Evolutionary conservation across 768 basidiomycete genomes (phyloP).

Genomic region (Amanita pallidorosea): DNA sequence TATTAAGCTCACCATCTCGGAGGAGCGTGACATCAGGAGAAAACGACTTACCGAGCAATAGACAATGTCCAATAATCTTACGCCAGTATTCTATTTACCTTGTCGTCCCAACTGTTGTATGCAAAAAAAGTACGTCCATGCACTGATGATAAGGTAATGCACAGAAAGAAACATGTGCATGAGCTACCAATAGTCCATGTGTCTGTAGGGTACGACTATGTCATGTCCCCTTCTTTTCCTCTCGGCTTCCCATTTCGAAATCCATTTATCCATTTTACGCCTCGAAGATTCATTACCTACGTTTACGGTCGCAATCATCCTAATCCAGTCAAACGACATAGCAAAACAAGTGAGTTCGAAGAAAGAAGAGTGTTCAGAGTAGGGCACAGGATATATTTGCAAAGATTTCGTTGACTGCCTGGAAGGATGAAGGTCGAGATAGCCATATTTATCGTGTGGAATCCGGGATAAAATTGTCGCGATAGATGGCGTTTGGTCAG

Average conservation of each 20-base stretch:
- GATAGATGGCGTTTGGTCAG: slow-evolving; percentile 52
- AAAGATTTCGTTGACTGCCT: slow-evolving; percentile 60
- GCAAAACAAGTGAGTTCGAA: slow-evolving; percentile 94
- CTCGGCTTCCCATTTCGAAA: slow-evolving; percentile 83
- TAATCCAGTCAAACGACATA: slow-evolving; percentile 72
- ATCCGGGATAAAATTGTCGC: slow-evolving; percentile 56
- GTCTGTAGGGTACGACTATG: slow-evolving; percentile 27
- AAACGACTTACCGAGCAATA: slow-evolving; percentile 64
- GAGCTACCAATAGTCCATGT: slow-evolving; percentile 38
- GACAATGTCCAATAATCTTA: slow-evolving; percentile 12
- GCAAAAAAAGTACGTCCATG: slow-evolving; percentile 12
- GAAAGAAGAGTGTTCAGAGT: slow-evolving; percentile 95
- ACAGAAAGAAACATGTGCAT: slow-evolving; percentile 1
- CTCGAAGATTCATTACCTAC: slow-evolving; percentile 64
- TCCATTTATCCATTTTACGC: slow-evolving; percentile 83
- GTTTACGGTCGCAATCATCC: slow-evolving; percentile 95
- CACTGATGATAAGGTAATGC: neutral
- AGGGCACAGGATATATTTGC: slow-evolving; percentile 77
- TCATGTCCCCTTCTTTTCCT: slow-evolving; percentile 40
- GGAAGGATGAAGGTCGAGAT: slow-evolving; percentile 53
- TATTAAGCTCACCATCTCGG: slow-evolving; percentile 92
- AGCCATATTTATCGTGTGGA: slow-evolving; percentile 59
- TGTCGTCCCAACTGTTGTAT: slow-evolving; percentile 28
- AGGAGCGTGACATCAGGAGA: slow-evolving; percentile 91
- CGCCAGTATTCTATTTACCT: slow-evolving; percentile 15